phyloP scores from a whole-genome alignment of 805 yeast species.

The Metschnikowia gruessii region DNA sequence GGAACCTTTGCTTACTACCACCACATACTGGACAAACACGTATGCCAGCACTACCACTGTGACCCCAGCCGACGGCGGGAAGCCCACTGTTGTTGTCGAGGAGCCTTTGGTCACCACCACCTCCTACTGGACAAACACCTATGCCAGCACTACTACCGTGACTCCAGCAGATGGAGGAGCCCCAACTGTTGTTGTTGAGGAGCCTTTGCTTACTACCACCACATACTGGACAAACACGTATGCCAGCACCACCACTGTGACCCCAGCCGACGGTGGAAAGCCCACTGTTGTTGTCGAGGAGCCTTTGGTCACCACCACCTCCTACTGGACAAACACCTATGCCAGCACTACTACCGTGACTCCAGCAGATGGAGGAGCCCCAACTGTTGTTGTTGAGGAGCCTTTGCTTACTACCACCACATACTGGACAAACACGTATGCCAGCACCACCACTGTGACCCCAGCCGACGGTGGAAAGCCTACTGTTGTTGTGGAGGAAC shows the following conservation, averaged over 20 bases:
- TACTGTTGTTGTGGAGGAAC: too few species aligned
- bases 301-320: neutral
- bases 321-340: neutral
- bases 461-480: constrained; percentile 1
- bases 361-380: neutral
- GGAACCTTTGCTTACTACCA: too few species aligned
- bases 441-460: constrained; percentile 1
- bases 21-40: neutral
- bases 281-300: neutral
- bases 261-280: neutral
- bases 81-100: constrained; percentile 14
- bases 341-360: too few species aligned
- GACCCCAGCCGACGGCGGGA: neutral
- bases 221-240: too few species aligned
- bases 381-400: too few species aligned
- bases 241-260: constrained; percentile 1
- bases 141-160: too few species aligned
- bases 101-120: constrained; percentile 13
- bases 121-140: neutral
- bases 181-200: too few species aligned
- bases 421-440: neutral
- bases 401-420: too few species aligned
- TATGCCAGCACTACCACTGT: constrained; percentile 1
- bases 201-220: too few species aligned
- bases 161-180: too few species aligned